phyloP scores from a whole-genome alignment of 208 protist species.

The Blastocrithidia nonstop region DNA sequence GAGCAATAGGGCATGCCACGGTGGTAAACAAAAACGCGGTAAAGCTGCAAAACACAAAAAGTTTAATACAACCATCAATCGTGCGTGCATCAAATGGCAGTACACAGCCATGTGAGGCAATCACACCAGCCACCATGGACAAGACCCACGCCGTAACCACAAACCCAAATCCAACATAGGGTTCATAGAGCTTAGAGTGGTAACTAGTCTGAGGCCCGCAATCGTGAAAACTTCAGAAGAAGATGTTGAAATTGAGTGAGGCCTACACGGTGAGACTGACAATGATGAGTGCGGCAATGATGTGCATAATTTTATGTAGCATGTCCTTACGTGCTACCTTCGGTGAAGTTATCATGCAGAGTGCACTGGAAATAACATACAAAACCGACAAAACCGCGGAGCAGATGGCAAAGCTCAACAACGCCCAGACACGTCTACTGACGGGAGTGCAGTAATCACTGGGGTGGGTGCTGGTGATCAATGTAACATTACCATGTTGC shows the following conservation, averaged over 20 bases:
- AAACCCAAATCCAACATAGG: slow-evolving; percentile 38
- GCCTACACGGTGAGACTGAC: slow-evolving; percentile 24
- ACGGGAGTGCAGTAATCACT: slow-evolving; percentile 20
- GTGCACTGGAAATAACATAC: slow-evolving; percentile 16
- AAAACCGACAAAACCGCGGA: slow-evolving; percentile 15
- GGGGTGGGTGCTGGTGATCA: slow-evolving; percentile 9
- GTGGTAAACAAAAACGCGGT: slow-evolving; percentile 32
- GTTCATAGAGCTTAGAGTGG: slow-evolving; percentile 56
- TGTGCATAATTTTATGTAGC: slow-evolving; percentile 10
- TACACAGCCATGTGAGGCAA: slow-evolving; percentile 21
- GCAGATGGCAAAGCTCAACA: slow-evolving; percentile 35
- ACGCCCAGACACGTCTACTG: slow-evolving; percentile 15
- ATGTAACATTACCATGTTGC: neutral
- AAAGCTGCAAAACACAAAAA: slow-evolving; percentile 29
- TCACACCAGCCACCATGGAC: slow-evolving; percentile 20
- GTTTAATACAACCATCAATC: slow-evolving; percentile 18
- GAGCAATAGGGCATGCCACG: slow-evolving; percentile 33
- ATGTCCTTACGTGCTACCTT: slow-evolving; percentile 8
- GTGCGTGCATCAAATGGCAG: slow-evolving; percentile 38
- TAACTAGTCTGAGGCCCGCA: slow-evolving; percentile 33
- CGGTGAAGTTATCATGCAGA: too few relatives aligned
- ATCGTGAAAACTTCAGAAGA: slow-evolving; percentile 33
- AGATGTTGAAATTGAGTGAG: slow-evolving; percentile 56
- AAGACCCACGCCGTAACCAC: slow-evolving; percentile 48
- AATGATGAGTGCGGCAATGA: slow-evolving; percentile 18